Percentiles rank a stretch among this genome's conserved stretches.
These are phyloP conservation scores for Hyphopichia pseudoburtonii DNA, from an alignment of 1,139 yeast species.

Conservation along the genomic window DNA sequence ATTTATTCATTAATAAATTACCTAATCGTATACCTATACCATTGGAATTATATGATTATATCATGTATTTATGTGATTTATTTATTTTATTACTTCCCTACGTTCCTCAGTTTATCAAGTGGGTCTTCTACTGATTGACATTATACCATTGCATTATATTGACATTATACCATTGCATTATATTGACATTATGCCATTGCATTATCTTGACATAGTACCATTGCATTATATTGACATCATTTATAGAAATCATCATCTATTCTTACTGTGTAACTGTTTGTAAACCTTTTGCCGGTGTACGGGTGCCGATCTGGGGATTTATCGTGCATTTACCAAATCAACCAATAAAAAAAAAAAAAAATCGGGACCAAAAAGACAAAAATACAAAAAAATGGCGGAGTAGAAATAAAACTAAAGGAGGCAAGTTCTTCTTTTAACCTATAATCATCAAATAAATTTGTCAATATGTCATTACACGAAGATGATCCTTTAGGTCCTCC, in stretches of 20 bases:
- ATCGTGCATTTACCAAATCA: not conserved
- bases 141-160: too few relatives aligned
- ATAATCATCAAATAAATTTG: not conserved
- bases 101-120: not conserved
- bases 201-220: not conserved
- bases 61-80: conserved; percentile 31
- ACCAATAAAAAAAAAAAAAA: too few relatives aligned
- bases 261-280: too few relatives aligned
- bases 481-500: conserved; percentile 53
- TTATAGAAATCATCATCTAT: too few relatives aligned
- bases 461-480: conserved; percentile 24
- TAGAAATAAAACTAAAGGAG: too few relatives aligned
- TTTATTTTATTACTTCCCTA: conserved; percentile 6
- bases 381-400: too few relatives aligned
- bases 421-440: too few relatives aligned
- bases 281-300: too few relatives aligned
- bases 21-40: conserved; percentile 40
- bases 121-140: conserved; percentile 1
- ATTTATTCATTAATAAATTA: conserved; percentile 31
- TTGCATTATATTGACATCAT: not conserved
- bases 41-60: conserved; percentile 34
- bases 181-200: too few relatives aligned
- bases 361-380: too few relatives aligned
- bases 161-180: not conserved
- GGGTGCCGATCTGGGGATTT: too few relatives aligned